Percentiles rank a stretch among this genome's conserved stretches.
Evolutionary conservation across 2,329 filamentous ascomycete species (phyloP).

Genomic region (Phialocephala sp.): DNA sequence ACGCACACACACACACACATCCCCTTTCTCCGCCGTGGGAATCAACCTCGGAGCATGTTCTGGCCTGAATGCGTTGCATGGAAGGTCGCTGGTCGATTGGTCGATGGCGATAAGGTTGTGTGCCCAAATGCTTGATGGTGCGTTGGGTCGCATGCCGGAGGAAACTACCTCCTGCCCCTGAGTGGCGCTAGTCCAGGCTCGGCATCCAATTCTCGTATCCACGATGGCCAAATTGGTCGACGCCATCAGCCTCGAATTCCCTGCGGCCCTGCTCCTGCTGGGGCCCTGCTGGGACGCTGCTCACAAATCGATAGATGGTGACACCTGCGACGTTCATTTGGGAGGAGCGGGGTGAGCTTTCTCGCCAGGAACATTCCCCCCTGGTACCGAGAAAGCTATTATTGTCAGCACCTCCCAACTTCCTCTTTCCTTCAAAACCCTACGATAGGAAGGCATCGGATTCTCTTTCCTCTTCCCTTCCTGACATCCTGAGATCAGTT

Average conservation of each 20-base stretch:
- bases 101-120: neutral
- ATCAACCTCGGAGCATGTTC: neutral
- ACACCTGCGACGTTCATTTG: neutral
- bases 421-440: neutral
- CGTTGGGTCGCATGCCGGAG: neutral
- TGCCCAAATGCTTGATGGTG: neutral
- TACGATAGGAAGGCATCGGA: neutral
- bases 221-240: neutral
- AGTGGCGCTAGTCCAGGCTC: neutral
- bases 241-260: neutral
- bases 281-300: neutral
- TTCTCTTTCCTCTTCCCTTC: neutral
- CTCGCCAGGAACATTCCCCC: neutral
- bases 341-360: neutral
- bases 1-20: no score
- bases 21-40: neutral
- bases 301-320: neutral
- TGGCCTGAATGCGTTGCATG: neutral
- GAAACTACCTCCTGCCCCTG: no score
- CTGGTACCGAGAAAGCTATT: neutral
- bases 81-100: slow-evolving; percentile 1
- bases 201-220: neutral
- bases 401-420: neutral
- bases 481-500: neutral
- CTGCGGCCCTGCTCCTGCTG: no score